Conservation (phyloP, 1,284 basidiomycete genomes). For the Ustilago tritici region DNA sequence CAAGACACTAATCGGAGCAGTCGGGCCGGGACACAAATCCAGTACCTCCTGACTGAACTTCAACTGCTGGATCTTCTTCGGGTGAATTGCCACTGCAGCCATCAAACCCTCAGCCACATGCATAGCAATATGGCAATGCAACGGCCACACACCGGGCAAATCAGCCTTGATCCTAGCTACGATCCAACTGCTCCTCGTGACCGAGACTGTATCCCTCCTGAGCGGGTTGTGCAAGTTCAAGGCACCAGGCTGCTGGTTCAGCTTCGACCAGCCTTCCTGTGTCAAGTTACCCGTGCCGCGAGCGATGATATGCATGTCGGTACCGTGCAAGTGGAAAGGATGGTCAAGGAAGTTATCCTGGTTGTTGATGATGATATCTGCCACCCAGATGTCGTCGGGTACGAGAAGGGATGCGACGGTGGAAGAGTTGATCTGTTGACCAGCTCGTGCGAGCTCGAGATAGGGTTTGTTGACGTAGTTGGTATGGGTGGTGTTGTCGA, state of each 20-base stretch:
- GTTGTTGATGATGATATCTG: conserved; percentile 69
- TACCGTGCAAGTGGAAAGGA: conserved; percentile 63
- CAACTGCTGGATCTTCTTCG: conserved; percentile 47
- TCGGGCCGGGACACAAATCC: conserved; percentile 37
- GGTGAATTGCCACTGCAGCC: conserved; percentile 59
- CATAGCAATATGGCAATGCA: conserved; percentile 62
- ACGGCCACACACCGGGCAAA: conserved; percentile 53
- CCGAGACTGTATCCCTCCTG: conserved; percentile 70
- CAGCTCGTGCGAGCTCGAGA: conserved; percentile 45
- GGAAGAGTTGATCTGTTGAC: conserved; percentile 31
- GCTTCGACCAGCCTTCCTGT: conserved; percentile 20
- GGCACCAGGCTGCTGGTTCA: conserved; percentile 23
- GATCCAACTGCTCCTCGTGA: conserved; percentile 52
- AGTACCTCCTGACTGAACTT: conserved; percentile 46
- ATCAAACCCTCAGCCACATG: conserved; percentile 59
- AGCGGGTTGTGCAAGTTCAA: conserved; percentile 68
- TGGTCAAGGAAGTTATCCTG: conserved; percentile 65
- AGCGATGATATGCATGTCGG: conserved; percentile 63
- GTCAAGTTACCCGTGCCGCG: conserved; percentile 66
- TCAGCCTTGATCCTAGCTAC: conserved; percentile 59
- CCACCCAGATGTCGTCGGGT: conserved; percentile 46
- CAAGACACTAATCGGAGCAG: background rate
- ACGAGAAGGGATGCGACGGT: conserved; percentile 39
- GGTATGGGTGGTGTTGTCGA: conserved; percentile 45
- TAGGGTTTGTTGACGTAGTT: conserved; percentile 65